Evolutionary conservation across 2,329 filamentous ascomycete genomes (phyloP).

Genomic region (Aspergillus sojae): DNA sequence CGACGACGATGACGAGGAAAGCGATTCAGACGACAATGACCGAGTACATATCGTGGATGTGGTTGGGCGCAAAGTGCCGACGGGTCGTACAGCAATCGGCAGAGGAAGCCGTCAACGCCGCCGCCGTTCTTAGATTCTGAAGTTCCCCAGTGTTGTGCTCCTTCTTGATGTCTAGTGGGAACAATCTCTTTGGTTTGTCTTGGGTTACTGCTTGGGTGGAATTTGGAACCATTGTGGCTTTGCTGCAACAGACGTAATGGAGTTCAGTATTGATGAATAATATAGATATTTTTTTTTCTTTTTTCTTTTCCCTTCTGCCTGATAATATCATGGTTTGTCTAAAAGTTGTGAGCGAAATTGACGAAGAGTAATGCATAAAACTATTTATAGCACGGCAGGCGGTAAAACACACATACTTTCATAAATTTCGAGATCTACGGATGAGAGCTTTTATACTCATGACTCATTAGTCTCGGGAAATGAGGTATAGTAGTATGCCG

Average conservation of each 20-base stretch:
- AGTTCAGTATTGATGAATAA: slow-evolving; percentile 12
- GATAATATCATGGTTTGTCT: not conserved
- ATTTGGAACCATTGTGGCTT: slow-evolving; percentile 12
- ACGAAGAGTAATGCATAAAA: not conserved
- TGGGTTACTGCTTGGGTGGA: slow-evolving; percentile 8
- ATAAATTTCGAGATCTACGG: not conserved
- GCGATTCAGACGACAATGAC: slow-evolving; percentile 30
- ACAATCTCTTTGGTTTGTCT: slow-evolving; percentile 9
- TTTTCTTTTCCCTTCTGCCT: slow-evolving; percentile 5
- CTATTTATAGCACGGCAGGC: not conserved
- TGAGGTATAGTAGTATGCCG: not conserved
- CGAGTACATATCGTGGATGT: slow-evolving; percentile 37
- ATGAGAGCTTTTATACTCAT: not conserved
- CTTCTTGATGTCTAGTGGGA: slow-evolving; percentile 7
- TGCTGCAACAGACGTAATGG: slow-evolving; percentile 11
- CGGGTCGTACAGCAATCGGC: slow-evolving; percentile 22
- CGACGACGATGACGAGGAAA: slow-evolving; percentile 22
- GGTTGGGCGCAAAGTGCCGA: slow-evolving; percentile 28
- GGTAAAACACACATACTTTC: not conserved
- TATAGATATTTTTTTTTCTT: not conserved
- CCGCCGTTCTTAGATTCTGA: slow-evolving; percentile 23
- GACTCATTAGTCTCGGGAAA: not conserved
- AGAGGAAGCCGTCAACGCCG: slow-evolving; percentile 28
- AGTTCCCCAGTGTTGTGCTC: slow-evolving; percentile 12
- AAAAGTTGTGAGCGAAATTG: not conserved